Percentiles rank a stretch among this genome's conserved stretches.
These are phyloP conservation scores for Pezicula neosporulosa DNA, from an alignment of 2,329 filamentous ascomycete species.

Conservation along the genomic window DNA sequence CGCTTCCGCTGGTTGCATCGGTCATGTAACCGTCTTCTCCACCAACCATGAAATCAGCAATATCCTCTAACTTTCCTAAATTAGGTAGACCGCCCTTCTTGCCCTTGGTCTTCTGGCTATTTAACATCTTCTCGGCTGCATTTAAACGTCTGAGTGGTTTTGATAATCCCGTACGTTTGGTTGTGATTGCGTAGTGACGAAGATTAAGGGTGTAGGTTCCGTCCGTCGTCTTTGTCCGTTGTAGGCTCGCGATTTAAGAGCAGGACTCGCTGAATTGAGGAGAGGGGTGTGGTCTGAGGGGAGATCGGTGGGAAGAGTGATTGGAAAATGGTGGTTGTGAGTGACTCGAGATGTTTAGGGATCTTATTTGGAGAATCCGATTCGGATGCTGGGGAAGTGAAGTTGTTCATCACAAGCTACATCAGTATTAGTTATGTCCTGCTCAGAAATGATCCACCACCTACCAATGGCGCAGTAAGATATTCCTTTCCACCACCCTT, in stretches of 20 bases:
- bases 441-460: constrained; percentile 12
- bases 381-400: constrained; percentile 59
- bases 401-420: constrained; percentile 97
- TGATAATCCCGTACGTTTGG: constrained; percentile 79
- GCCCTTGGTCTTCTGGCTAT: constrained; percentile 46
- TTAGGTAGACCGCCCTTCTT: constrained; percentile 78
- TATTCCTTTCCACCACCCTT: constrained; percentile 82
- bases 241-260: constrained; percentile 78
- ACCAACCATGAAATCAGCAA: constrained; percentile 91
- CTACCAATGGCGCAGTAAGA: constrained; percentile 74
- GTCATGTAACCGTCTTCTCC: constrained; percentile 83
- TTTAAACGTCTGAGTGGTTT: constrained; percentile 81
- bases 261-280: constrained; percentile 88
- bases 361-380: constrained; percentile 62
- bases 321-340: constrained; percentile 92
- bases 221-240: constrained; percentile 46
- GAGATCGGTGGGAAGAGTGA: constrained; percentile 95
- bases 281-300: constrained; percentile 82
- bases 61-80: constrained; percentile 85
- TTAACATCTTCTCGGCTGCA: constrained; percentile 74
- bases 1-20: constrained; percentile 80
- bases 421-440: constrained; percentile 21
- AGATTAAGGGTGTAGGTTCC: constrained; percentile 81
- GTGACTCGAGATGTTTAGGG: constrained; percentile 90
- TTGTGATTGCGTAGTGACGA: constrained; percentile 93